Conservation (phyloP, 495 filamentous ascomycete species). For the Podospora pseudoanserina region DNA sequence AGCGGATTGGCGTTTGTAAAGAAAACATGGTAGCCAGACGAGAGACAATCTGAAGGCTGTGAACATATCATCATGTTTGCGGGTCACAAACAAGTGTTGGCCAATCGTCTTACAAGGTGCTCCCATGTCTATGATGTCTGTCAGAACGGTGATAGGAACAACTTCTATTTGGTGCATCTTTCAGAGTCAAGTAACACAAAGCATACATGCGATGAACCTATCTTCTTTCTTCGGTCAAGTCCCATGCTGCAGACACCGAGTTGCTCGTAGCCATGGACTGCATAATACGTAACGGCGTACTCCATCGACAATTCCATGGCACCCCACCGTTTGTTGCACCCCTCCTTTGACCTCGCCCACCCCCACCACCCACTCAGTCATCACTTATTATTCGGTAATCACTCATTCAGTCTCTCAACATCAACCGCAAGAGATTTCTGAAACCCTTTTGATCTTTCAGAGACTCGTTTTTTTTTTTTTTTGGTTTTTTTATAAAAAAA, state of each 20-base stretch:
- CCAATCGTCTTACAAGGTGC: background rate
- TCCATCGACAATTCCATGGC: background rate
- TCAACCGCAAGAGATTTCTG: background rate
- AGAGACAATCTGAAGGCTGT: background rate
- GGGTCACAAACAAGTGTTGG: background rate
- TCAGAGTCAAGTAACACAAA: background rate
- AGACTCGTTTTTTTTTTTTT: too few relatives aligned
- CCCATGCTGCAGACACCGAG: background rate
- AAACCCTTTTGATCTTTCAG: too few relatives aligned
- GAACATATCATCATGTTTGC: background rate
- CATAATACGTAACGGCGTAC: background rate
- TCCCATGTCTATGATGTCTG: background rate
- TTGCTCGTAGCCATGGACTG: background rate
- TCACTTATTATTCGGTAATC: background rate
- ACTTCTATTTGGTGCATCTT: background rate
- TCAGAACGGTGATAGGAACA: background rate
- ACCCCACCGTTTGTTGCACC: background rate
- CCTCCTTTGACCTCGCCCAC: background rate
- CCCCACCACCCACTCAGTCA: background rate
- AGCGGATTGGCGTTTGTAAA: background rate
- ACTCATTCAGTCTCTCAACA: background rate
- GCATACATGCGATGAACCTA: background rate
- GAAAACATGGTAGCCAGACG: background rate
- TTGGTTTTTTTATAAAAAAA: too few relatives aligned
- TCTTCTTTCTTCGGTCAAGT: background rate